These are phyloP conservation scores for Maudiozyma turicensis DNA, from an alignment of 805 yeast genomes.

Conservation along the genomic window DNA sequence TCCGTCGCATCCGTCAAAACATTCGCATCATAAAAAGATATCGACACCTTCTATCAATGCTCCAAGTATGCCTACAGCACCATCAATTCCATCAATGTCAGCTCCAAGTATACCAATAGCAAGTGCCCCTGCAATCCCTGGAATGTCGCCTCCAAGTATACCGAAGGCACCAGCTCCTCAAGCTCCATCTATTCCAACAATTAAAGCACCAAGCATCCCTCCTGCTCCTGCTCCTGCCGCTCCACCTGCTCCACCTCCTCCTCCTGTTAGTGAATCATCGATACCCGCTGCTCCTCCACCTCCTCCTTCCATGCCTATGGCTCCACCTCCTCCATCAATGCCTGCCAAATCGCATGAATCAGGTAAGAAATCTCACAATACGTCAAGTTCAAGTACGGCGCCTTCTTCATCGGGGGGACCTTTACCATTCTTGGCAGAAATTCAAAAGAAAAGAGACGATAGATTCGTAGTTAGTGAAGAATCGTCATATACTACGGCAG, in stretches of 20 bases:
- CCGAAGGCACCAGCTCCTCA: constrained; percentile 16
- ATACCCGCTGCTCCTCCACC: constrained; percentile 23
- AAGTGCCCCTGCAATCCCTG: constrained; percentile 3
- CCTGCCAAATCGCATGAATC: constrained; percentile 9
- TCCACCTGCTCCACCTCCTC: constrained; percentile 9
- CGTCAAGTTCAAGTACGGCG: constrained; percentile 11
- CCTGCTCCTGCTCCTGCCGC: constrained; percentile 14
- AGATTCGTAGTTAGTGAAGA: constrained; percentile 35
- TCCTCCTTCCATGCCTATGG: constrained; percentile 11
- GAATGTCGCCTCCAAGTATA: constrained; percentile 7
- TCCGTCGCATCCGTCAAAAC: constrained; percentile 25
- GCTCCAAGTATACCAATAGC: constrained; percentile 14
- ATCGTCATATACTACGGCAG: constrained; percentile 19
- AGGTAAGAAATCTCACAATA: not conserved
- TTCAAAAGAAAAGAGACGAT: constrained; percentile 40
- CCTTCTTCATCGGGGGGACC: constrained; percentile 30
- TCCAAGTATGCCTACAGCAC: constrained; percentile 5
- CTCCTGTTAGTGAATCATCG: constrained; percentile 3
- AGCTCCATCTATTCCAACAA: constrained; percentile 18
- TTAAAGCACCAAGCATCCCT: constrained; percentile 7
- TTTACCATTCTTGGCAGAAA: constrained; percentile 42
- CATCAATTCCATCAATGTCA: constrained; percentile 6
- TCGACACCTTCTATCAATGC: not conserved
- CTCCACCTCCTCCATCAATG: constrained; percentile 18
- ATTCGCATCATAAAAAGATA: not conserved